These are phyloP conservation scores for Penicillium sp. DNA, from an alignment of 2,329 filamentous ascomycete genomes.

Conservation along the genomic window DNA sequence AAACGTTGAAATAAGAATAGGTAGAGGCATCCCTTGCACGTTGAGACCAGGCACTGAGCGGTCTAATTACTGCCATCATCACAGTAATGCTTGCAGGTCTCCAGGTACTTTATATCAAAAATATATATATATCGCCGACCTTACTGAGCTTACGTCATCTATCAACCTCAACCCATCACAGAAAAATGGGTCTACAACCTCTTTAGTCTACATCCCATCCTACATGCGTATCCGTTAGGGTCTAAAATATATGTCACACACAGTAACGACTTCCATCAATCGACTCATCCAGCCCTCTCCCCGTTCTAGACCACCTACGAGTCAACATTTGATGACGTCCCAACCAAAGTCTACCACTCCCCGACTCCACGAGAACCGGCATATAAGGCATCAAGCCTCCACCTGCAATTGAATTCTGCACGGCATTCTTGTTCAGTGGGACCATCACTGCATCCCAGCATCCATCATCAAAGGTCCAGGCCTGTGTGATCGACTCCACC, in stretches of 20 bases:
- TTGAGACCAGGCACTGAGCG: background rate
- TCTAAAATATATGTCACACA: background rate
- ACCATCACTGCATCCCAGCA: background rate
- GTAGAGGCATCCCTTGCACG: background rate
- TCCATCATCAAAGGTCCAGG: background rate
- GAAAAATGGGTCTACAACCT: no score
- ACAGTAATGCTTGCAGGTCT: background rate
- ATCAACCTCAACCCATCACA: no score
- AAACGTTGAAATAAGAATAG: background rate
- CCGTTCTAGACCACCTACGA: background rate
- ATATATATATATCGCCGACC: no score
- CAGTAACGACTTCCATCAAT: background rate
- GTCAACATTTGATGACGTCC: background rate
- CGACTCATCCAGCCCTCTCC: background rate
- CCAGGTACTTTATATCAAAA: no score
- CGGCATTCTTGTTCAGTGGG: background rate
- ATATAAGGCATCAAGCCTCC: background rate
- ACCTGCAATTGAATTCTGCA: slow-evolving; percentile 3
- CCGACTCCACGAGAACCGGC: background rate
- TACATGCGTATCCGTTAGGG: background rate
- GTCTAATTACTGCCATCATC: background rate
- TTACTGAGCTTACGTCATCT: no score
- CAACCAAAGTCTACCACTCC: background rate
- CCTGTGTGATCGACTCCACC: background rate
- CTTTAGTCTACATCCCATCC: no score